Evolutionary conservation across 75 land plant genomes (phyloP).

Genomic region (Cryptomeria japonica): DNA sequence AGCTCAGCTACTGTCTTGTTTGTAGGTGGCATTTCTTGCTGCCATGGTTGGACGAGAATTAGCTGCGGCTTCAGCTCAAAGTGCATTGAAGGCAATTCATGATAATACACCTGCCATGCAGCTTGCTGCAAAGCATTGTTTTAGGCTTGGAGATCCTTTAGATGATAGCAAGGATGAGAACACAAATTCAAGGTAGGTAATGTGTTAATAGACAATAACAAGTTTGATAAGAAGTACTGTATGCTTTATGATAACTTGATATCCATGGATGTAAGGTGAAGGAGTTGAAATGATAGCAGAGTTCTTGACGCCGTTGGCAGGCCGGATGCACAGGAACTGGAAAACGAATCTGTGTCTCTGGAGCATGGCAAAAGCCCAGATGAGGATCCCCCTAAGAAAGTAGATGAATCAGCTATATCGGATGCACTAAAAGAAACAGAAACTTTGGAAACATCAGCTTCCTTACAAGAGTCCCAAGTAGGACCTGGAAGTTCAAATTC

Average conservation of each 20-base stretch:
- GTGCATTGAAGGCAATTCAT: conserved; percentile 62
- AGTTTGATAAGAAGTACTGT: not conserved
- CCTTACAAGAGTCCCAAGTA: not conserved
- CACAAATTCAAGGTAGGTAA: conserved; percentile 7
- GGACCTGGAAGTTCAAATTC: not conserved
- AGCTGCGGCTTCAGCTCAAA: conserved; percentile 59
- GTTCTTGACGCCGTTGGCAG: conserved; percentile 15
- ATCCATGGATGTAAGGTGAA: conserved; percentile 12
- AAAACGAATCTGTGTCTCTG: not conserved
- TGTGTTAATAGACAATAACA: not conserved
- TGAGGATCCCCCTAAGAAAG: not conserved
- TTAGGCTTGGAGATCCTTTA: conserved; percentile 65
- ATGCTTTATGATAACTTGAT: not conserved
- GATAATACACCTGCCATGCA: conserved; percentile 53
- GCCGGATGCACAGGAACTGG: conserved; percentile 7
- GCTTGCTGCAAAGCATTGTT: conserved; percentile 66
- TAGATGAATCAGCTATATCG: not conserved
- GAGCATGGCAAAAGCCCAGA: conserved; percentile 5
- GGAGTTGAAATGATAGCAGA: conserved; percentile 16
- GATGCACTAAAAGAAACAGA: conserved; percentile 5
- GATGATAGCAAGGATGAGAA: conserved; percentile 24
- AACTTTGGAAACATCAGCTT: conserved; percentile 1
- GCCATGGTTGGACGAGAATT: conserved; percentile 62
- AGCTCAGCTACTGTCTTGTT: conserved; percentile 13
- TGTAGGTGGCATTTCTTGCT: conserved; percentile 82